Evolutionary conservation across 495 filamentous ascomycete species (phyloP), one percentile per base, ranked within the genome.

Genomic region (Lasiosphaeria ovina): DNA sequence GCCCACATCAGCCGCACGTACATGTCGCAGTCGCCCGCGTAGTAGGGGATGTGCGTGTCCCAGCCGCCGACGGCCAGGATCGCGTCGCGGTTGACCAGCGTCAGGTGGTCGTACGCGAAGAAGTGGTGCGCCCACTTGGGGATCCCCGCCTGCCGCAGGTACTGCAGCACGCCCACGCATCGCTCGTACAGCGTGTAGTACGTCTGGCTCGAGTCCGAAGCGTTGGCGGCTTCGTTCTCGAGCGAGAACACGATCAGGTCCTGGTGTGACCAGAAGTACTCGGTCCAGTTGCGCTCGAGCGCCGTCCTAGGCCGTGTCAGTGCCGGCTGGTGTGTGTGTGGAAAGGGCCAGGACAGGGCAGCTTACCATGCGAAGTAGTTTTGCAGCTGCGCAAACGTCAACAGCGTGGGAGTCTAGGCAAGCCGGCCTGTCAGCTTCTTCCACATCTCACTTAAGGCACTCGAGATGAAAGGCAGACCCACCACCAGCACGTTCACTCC

Each of bases 251-350:
- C 82, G 0, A 84, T 66, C 7, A 84, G 68, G 66, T 88, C 85
- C 76, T 83, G 80, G 60, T 86, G 83, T 38, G 75, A 70, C 84
- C 83, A 87, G 75, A 84, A 87, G 71, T 77, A 88, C 64, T 78
- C 68, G 24, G 71, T 70, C 82, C 82, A 85, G 32, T 71, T 64
- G 14, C 74, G 72, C 48, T 76, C 65, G n/a, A 69, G 66, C n/a
- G 66, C 63, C 2, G 62, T 83, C 66, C 34, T 81, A 70, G 7
- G 70, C 52, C 62, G 70, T 9, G 51, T 50, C 32, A 10, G 35
- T 47, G 3, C 11, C 42, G 34, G 24, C 0, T 31, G 11, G 38
- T 7, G 8, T 32, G 6, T 2, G 3, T 11, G n/a, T 14, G 16
- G 16, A 44, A 31, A 38, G 33, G 35, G 31, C 48, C 3, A 17